Evolutionary conservation across 108 stramenopile species (phyloP), one percentile per base, ranked within the genome.

Genomic region (Cyclotella cryptica): DNA sequence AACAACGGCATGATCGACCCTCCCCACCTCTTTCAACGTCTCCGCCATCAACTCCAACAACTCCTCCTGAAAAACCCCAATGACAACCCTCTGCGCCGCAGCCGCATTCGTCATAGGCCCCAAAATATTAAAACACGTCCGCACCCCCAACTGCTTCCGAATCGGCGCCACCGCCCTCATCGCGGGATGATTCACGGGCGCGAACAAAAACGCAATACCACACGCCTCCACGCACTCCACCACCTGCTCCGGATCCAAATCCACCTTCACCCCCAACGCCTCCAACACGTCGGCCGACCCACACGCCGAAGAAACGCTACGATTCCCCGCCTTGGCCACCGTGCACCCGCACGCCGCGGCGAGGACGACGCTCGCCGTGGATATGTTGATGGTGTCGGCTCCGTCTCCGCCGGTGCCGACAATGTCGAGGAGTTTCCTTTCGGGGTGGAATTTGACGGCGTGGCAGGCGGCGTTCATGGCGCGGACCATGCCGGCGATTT

Each of bases 341-440:
- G 85, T 90, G 78, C 92, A 94, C 7, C 99, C 99, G 66, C 89
- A 93, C 1, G 98, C 98, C 18, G 99, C 99, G n/a, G 97, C 95
- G 19, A 99, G 74, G 19, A 99, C 96, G 10, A 94, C 97, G 40
- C 89, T 85, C 0, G 98, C 96, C 0, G 99, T 99, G 53, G 88
- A 90, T 67, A 99, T 97, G 76, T 99, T 99, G 79, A 99, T 97
- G 45, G 99, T 99, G 77, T 98, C 95, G 42, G 98, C 98, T 19
- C 98, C 98, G 75, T 99, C 99, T 28, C 99, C 99, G n/a, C 99
- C 99, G 18, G 99, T 99, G 29, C 99, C 99, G 26, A 98, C 98
- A 80, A 99, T 98, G 76, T 99, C 99, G 29, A 99, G 75, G n/a
- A 98, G 71, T 61, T 94, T 93, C 53, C 62, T 85, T 53, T 69